Evolutionary conservation across 345 rosid species (phyloP).

Genomic region (Gossypium anomalum): DNA sequence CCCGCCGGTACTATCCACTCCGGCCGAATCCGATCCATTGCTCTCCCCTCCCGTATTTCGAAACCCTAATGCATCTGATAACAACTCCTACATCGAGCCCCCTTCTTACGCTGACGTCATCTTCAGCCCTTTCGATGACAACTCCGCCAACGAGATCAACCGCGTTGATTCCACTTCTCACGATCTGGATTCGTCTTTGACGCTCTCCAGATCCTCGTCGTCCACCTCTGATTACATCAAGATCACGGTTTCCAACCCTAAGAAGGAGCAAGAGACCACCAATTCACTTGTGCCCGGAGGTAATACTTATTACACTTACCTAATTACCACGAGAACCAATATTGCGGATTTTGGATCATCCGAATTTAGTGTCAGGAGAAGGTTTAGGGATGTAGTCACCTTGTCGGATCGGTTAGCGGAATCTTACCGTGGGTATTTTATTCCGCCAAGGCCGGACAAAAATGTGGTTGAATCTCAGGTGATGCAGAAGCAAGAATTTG

Average conservation of each 20-base stretch:
- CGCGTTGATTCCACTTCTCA: slow-evolving; percentile 44
- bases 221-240: slow-evolving; percentile 50
- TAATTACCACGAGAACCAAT: slow-evolving; percentile 80
- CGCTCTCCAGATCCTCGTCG: slow-evolving; percentile 59
- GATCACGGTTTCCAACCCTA: slow-evolving; percentile 84
- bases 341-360: slow-evolving; percentile 55
- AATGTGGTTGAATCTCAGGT: slow-evolving; percentile 91
- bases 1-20: slow-evolving; percentile 32
- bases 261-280: slow-evolving; percentile 70
- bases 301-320: slow-evolving; percentile 61
- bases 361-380: slow-evolving; percentile 72
- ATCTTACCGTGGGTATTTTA: slow-evolving; percentile 75
- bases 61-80: slow-evolving; percentile 35
- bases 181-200: slow-evolving; percentile 33
- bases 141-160: slow-evolving; percentile 46
- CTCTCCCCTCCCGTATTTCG: slow-evolving; percentile 39
- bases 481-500: slow-evolving; percentile 96
- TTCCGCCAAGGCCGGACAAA: slow-evolving; percentile 93
- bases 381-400: slow-evolving; percentile 81
- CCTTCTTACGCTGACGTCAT: slow-evolving; percentile 84
- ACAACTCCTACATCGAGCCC: slow-evolving; percentile 74
- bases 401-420: slow-evolving; percentile 77
- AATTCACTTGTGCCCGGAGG: slow-evolving; percentile 83
- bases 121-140: slow-evolving; percentile 76
- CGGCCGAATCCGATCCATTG: slow-evolving; percentile 82